Conservation (phyloP, 768 basidiomycete genomes). For the Gloeophyllum trabeum region DNA sequence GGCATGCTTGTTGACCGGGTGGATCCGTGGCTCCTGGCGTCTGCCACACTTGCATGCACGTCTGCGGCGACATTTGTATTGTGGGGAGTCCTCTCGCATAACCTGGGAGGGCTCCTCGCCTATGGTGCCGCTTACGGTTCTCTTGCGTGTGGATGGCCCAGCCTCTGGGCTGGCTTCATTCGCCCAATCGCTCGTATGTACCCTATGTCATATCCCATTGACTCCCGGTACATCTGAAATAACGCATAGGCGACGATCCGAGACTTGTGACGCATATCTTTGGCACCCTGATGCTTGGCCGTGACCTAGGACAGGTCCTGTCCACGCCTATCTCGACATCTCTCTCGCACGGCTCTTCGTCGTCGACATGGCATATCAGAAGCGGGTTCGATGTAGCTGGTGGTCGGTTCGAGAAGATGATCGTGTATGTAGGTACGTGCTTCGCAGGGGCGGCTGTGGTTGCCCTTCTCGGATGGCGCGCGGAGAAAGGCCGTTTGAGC, state of each 20-base stretch:
- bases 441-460: slow-evolving; percentile 18
- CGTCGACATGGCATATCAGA: no score
- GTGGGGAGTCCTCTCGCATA: not conserved
- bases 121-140: slow-evolving; percentile 17
- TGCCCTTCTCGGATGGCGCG: slow-evolving; percentile 14
- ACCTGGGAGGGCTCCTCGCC: slow-evolving; percentile 7
- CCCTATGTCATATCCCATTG: not conserved
- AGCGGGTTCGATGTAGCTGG: slow-evolving; percentile 17
- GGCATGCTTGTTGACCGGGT: not conserved
- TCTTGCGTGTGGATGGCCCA: slow-evolving; percentile 16
- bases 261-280: slow-evolving; percentile 13
- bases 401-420: slow-evolving; percentile 16
- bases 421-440: slow-evolving; percentile 18
- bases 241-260: slow-evolving; percentile 14
- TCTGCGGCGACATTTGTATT: not conserved
- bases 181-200: slow-evolving; percentile 14
- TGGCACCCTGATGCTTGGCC: slow-evolving; percentile 14
- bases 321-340: slow-evolving; percentile 18
- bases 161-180: slow-evolving; percentile 17
- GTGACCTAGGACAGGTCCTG: slow-evolving; percentile 20
- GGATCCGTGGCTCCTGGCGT: not conserved
- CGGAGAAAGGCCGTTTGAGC: no score
- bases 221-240: not conserved
- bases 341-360: slow-evolving; percentile 1
- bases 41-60: not conserved